phyloP scores from a whole-genome alignment of 176 grass and related monocot species.

The Tillandsia fasciculata region DNA sequence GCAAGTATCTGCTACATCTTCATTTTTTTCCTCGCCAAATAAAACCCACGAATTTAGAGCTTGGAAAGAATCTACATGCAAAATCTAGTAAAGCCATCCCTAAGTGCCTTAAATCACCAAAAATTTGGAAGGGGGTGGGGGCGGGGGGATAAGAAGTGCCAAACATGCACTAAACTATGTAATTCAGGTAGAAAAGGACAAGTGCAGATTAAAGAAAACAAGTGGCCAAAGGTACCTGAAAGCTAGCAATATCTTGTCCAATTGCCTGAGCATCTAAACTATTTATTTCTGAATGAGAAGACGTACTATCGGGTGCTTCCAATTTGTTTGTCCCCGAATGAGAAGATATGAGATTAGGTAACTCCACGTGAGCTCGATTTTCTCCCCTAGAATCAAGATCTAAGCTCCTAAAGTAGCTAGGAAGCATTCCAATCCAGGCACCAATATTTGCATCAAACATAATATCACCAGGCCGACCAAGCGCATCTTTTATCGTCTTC shows the following conservation, averaged over 20 bases:
- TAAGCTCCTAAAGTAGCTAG: conserved; percentile 43
- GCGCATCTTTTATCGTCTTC: conserved; percentile 64
- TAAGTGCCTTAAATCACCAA: background rate
- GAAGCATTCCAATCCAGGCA: conserved; percentile 60
- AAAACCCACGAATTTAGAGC: too few relatives aligned
- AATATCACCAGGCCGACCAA: conserved; percentile 49
- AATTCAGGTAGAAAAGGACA: too few relatives aligned
- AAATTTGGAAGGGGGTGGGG: background rate
- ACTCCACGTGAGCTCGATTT: conserved; percentile 8
- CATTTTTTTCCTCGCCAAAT: too few relatives aligned
- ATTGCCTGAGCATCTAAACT: conserved; percentile 8
- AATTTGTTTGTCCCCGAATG: conserved; percentile 20
- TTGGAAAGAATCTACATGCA: too few relatives aligned
- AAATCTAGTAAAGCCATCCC: background rate
- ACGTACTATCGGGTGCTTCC: conserved; percentile 14
- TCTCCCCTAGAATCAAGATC: conserved; percentile 10
- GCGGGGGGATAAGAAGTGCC: background rate
- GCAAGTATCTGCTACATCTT: background rate
- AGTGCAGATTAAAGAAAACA: too few relatives aligned
- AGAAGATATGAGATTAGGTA: conserved; percentile 23
- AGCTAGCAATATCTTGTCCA: conserved; percentile 72
- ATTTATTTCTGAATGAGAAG: conserved; percentile 29
- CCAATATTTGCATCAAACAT: conserved; percentile 45
- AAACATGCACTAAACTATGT: background rate
- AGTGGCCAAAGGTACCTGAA: conserved; percentile 45